Conservation (phyloP, 352 stramenopile species). For the Globisporangium middletonii region DNA sequence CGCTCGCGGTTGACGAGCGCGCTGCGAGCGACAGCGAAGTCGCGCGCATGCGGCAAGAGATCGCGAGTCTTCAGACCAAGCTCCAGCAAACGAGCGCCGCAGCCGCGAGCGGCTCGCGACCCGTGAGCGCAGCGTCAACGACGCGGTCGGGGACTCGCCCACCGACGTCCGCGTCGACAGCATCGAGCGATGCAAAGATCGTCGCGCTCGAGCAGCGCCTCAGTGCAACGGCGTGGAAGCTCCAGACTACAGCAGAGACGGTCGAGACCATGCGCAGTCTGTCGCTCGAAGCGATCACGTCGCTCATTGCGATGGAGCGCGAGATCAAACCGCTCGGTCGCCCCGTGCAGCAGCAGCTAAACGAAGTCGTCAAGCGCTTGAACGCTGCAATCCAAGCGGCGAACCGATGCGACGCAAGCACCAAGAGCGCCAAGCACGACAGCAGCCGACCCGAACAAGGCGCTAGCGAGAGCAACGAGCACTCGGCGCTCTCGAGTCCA, state of each 20-base stretch:
- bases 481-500: neutral
- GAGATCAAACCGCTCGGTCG: constrained; percentile 68
- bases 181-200: neutral
- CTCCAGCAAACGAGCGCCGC: constrained; percentile 27
- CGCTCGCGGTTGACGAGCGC: constrained; percentile 48
- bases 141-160: neutral
- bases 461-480: neutral
- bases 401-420: constrained; percentile 27
- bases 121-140: neutral
- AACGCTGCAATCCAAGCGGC: constrained; percentile 63
- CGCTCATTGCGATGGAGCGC: constrained; percentile 69
- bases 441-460: neutral
- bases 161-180: neutral
- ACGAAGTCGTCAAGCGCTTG: constrained; percentile 74
- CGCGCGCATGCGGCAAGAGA: constrained; percentile 73
- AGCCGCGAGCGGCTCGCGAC: constrained; percentile 1
- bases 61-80: constrained; percentile 62
- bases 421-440: constrained; percentile 10
- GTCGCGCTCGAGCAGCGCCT: constrained; percentile 20
- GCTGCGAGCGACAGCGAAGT: constrained; percentile 57
- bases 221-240: constrained; percentile 28
- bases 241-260: constrained; percentile 31
- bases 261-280: constrained; percentile 52
- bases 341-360: constrained; percentile 69
- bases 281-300: constrained; percentile 60